A percentile compares a stretch with the other conserved stretches of the same genome.
These are phyloP conservation scores for Penicillium nordicum DNA, from an alignment of 2,329 filamentous ascomycete species.

Conservation along the genomic window DNA sequence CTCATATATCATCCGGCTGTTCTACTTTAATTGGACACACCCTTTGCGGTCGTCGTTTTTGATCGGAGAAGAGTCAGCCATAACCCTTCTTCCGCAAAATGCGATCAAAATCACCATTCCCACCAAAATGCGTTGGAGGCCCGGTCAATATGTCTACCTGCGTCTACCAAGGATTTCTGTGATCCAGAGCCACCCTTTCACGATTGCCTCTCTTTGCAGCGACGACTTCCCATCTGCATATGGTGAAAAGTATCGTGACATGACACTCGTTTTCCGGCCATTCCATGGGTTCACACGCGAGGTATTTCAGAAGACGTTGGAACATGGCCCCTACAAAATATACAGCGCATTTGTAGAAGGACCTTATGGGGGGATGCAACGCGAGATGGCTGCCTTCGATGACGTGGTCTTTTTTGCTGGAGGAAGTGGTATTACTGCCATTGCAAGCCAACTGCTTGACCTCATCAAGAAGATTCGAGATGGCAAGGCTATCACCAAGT, in stretches of 20 bases:
- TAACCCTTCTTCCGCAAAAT: slow-evolving; percentile 86
- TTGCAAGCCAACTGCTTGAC: slow-evolving; percentile 86
- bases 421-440: slow-evolving; percentile 88
- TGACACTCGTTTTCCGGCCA: slow-evolving; percentile 85
- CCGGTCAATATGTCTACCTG: slow-evolving; percentile 91
- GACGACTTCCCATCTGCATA: slow-evolving; percentile 92
- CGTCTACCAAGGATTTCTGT: slow-evolving; percentile 89
- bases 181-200: slow-evolving; percentile 93
- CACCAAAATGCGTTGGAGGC: slow-evolving; percentile 87
- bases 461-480: slow-evolving; percentile 97
- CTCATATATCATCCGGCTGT: slow-evolving; percentile 70
- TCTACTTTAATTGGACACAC: slow-evolving; percentile 86
- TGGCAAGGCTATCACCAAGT: slow-evolving; percentile 86
- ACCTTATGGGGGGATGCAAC: slow-evolving; percentile 90
- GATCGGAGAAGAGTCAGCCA: slow-evolving; percentile 85
- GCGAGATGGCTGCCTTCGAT: slow-evolving; percentile 86
- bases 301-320: slow-evolving; percentile 76
- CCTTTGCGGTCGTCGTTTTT: slow-evolving; percentile 72
- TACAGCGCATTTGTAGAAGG: slow-evolving; percentile 91
- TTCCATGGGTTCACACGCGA: slow-evolving; percentile 86
- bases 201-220: slow-evolving; percentile 86
- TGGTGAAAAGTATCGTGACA: slow-evolving; percentile 81
- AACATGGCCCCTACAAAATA: slow-evolving; percentile 84
- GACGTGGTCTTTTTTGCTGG: slow-evolving; percentile 91
- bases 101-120: slow-evolving; percentile 95